Conservation (phyloP, 2,329 filamentous ascomycete genomes). For the Huntiella bhutanensis region DNA sequence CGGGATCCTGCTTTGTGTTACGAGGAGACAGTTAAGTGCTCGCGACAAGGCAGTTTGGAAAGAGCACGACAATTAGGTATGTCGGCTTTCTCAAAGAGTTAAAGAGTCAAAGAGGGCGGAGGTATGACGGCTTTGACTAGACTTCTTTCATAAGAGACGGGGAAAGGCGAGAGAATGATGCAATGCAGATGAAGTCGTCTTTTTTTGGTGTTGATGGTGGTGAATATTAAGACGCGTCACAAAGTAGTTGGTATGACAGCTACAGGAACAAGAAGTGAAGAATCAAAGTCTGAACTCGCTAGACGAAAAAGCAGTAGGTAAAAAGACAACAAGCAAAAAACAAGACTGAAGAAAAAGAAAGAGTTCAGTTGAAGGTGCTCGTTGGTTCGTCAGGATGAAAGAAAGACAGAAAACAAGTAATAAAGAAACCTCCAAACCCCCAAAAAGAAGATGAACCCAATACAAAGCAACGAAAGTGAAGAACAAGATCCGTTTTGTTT, state of each 20-base stretch:
- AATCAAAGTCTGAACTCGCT: not conserved
- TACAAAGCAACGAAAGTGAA: not conserved
- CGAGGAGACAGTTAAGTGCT: slow-evolving; percentile 3
- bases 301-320: not conserved
- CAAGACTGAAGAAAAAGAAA: not conserved
- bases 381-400: not conserved
- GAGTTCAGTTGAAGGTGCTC: not conserved
- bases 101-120: not conserved
- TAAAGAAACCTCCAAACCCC: not conserved
- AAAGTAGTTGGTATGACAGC: not conserved
- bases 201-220: not conserved
- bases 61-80: not conserved
- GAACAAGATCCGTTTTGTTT: not conserved
- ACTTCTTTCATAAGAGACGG: not conserved
- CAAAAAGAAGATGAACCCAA: slow-evolving; percentile 1
- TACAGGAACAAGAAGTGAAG: not conserved
- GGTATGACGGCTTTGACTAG: not conserved
- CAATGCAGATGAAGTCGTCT: not conserved
- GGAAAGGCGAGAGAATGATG: not conserved
- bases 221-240: not conserved
- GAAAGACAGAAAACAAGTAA: not conserved
- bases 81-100: not conserved
- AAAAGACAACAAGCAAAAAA: not conserved
- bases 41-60: not conserved
- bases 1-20: slow-evolving; percentile 1